These are phyloP conservation scores for Asterophora lycoperdoides DNA, from an alignment of 768 basidiomycete genomes.

Conservation along the genomic window DNA sequence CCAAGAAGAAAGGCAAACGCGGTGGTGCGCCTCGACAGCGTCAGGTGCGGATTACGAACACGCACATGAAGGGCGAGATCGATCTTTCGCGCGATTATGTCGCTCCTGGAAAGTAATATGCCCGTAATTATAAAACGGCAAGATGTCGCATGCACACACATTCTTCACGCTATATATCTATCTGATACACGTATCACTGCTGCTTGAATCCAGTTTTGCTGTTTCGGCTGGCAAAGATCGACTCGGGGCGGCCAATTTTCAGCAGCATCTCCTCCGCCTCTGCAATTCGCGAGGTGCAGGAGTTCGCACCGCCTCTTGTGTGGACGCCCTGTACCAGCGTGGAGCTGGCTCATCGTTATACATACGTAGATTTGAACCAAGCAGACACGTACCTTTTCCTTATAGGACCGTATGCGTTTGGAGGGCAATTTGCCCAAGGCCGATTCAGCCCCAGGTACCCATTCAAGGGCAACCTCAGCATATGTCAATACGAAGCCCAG, in stretches of 20 bases:
- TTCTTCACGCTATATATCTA: constrained; percentile 3
- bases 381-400: too few relatives aligned
- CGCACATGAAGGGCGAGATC: constrained; percentile 82
- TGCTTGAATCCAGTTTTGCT: background rate
- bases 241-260: too few relatives aligned
- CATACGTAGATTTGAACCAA: too few relatives aligned
- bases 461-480: constrained; percentile 11
- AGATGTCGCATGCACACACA: background rate
- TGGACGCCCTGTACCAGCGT: too few relatives aligned
- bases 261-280: too few relatives aligned
- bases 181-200: constrained; percentile 9
- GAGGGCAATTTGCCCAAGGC: too few relatives aligned
- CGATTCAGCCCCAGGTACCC: background rate
- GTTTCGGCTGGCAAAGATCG: too few relatives aligned
- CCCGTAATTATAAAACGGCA: background rate
- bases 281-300: too few relatives aligned
- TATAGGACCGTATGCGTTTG: too few relatives aligned
- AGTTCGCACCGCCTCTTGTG: too few relatives aligned
- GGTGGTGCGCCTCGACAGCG: constrained; percentile 70
- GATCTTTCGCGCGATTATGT: constrained; percentile 76
- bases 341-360: too few relatives aligned
- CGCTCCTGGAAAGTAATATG: constrained; percentile 31
- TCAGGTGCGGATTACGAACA: constrained; percentile 81
- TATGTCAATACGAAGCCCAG: constrained; percentile 28
- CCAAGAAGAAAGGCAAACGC: constrained; percentile 79